Evolutionary conservation across 768 basidiomycete species (phyloP), one percentile per base, ranked within the genome.

Genomic region (Trametopsis cervina): DNA sequence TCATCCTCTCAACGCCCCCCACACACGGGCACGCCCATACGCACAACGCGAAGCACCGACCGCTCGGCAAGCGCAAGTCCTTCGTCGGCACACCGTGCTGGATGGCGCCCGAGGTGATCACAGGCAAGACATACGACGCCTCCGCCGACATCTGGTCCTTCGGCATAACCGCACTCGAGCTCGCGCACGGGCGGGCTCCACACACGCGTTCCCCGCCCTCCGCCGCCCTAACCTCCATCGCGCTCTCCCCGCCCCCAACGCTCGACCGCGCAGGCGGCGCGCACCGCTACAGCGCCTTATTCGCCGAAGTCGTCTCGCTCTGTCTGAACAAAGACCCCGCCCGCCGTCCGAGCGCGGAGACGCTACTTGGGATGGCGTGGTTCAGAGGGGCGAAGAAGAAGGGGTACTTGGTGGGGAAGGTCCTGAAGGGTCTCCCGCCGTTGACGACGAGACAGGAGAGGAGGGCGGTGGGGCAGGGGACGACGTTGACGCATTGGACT

Each of bases 51-150:
- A 40, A 56, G 15, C 57, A 74, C 22, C 76, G 77, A 39, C 66
- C 60, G 15, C 68, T 87, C 10, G 79, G 83, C n/a, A 92, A 89
- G 60, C 78, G 93, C 48, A 89, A 85, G 61, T 89, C 85, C 9
- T 96, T 96, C 60, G 94, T 96, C 12, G 94, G 94, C 42, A 96
- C 93, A 80, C 94, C 94, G 1, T 90, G 88, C 62, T 96, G 90
- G 90, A 97, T 96, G 93, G 90, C 94, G 0, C 94, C 94, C 1
- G 94, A 97, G 57, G 76, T 96, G 20, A 88, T 97, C 40, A 77
- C 85, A 55, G 87, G 91, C 42, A 77, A 77, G 55, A 78, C 80
- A 47, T 95, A 94, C 62, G 91, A 94, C 60, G 76, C 81, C 11
- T 78, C 83, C 54, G 90, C 90, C 17, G 94, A 97, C 60, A 93